Percentiles rank a stretch among this genome's conserved stretches.
phyloP scores from a whole-genome alignment of 148 eudicot genomes.

The Camellia granthamiana region DNA sequence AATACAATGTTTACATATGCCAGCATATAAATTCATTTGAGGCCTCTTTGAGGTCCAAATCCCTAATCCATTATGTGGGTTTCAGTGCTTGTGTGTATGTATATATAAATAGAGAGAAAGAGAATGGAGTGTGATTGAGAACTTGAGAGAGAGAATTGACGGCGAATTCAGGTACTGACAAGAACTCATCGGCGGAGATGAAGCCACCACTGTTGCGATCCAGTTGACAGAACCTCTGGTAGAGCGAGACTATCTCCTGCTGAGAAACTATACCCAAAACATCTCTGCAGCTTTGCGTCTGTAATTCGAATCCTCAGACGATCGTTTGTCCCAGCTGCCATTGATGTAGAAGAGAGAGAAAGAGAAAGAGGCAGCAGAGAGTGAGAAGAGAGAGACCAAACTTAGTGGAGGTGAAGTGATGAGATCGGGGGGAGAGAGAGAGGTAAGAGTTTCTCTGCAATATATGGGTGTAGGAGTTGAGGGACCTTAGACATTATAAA shows the following conservation, averaged over 20 bases:
- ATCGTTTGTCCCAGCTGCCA: too few species aligned
- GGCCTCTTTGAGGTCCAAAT: background rate
- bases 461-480: too few species aligned
- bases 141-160: constrained; percentile 62
- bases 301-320: too few species aligned
- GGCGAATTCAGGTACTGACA: constrained; percentile 61
- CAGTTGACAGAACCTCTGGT: constrained; percentile 53
- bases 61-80: background rate
- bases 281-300: too few species aligned
- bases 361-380: too few species aligned
- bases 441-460: too few species aligned
- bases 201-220: constrained; percentile 47
- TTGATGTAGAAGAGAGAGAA: too few species aligned
- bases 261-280: constrained; percentile 38
- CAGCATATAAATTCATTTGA: background rate
- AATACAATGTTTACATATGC: background rate
- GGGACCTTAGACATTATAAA: too few species aligned
- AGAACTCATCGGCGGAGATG: constrained; percentile 47
- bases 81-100: background rate
- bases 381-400: too few species aligned
- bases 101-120: background rate
- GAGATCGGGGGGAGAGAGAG: too few species aligned
- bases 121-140: background rate
- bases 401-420: too few species aligned
- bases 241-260: constrained; percentile 53